A percentile compares a stretch with the other conserved stretches of the same genome.
Evolutionary conservation across 164 flowering plant species (phyloP).

Genomic region (Echeveria elegans): DNA sequence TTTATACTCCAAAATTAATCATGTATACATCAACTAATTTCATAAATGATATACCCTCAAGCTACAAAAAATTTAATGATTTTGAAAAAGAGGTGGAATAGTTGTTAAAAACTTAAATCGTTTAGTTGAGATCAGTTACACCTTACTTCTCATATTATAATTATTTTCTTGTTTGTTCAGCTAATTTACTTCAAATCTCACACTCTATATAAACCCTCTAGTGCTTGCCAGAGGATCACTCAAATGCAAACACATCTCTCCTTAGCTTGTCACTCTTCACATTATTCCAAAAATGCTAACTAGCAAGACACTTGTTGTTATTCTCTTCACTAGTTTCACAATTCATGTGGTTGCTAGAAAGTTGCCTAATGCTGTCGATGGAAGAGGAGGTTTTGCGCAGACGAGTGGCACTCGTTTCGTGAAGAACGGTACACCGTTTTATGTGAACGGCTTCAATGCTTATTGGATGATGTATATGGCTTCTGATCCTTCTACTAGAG

Average conservation of each 20-base stretch:
- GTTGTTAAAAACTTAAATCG: neutral
- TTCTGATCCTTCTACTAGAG: conserved; percentile 26
- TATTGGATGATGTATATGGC: conserved; percentile 48
- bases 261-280: neutral
- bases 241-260: neutral
- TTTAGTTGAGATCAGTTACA: conserved; percentile 1
- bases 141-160: neutral
- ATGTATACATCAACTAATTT: no score
- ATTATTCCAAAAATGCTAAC: neutral
- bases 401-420: conserved; percentile 19
- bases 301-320: neutral
- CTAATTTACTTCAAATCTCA: neutral
- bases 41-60: no score
- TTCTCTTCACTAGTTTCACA: neutral
- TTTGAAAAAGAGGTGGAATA: neutral
- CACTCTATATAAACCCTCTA: neutral
- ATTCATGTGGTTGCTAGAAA: neutral
- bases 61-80: neutral
- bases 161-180: neutral
- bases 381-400: conserved; percentile 11
- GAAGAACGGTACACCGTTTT: conserved; percentile 15
- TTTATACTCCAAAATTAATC: no score
- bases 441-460: conserved; percentile 35
- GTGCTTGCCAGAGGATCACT: neutral
- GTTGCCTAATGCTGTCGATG: neutral